These are phyloP conservation scores for Coemansia sp. DNA, from an alignment of 192 early-diverging fungal species.

Conservation along the genomic window DNA sequence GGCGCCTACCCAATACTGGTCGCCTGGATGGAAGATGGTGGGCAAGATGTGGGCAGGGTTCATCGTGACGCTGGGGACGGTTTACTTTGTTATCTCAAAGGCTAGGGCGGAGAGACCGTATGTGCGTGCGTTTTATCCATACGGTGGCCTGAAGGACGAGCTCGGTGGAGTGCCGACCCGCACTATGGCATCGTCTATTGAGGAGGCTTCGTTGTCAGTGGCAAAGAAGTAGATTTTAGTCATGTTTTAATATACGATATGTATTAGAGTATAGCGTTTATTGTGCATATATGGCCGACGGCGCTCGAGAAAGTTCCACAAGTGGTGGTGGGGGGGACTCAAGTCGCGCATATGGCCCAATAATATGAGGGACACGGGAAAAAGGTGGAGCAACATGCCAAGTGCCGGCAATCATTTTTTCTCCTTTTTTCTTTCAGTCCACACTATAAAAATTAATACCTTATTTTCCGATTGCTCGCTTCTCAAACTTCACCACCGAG, in stretches of 20 bases:
- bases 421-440: too few species aligned
- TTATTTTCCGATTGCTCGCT: too few species aligned
- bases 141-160: slow-evolving; percentile 62
- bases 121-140: slow-evolving; percentile 62
- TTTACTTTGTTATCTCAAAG: slow-evolving; percentile 55
- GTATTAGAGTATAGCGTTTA: neutral
- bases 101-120: slow-evolving; percentile 58
- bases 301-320: too few species aligned
- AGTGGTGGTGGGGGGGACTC: too few species aligned
- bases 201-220: slow-evolving; percentile 26
- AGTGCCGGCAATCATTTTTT: too few species aligned
- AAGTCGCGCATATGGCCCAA: too few species aligned
- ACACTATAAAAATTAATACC: too few species aligned
- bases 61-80: slow-evolving; percentile 55
- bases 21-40: slow-evolving; percentile 58
- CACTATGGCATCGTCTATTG: slow-evolving; percentile 29
- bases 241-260: neutral
- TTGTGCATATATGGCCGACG: neutral
- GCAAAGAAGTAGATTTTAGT: neutral
- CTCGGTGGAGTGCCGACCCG: slow-evolving; percentile 55
- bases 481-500: too few species aligned
- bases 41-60: slow-evolving; percentile 57
- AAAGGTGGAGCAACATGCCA: too few species aligned
- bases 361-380: too few species aligned
- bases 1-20: slow-evolving; percentile 63